Conservation (phyloP, 495 filamentous ascomycete species). For the Penicillium verhagenii region DNA sequence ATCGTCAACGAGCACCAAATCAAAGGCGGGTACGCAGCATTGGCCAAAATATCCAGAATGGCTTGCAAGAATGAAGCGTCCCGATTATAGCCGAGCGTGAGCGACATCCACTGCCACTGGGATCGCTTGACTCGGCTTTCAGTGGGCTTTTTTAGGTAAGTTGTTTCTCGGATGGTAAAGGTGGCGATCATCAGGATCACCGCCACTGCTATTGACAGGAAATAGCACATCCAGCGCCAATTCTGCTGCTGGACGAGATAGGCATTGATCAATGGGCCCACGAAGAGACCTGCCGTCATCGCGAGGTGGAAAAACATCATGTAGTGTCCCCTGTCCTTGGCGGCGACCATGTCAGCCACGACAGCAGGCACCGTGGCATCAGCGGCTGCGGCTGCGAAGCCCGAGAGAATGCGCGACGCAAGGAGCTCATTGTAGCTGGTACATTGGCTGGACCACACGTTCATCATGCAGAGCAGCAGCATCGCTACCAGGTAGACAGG, state of each 20-base stretch:
- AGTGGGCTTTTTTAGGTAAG: constrained; percentile 10
- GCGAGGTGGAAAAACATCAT: constrained; percentile 38
- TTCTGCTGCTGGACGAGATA: constrained; percentile 28
- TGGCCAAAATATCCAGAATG: constrained; percentile 21
- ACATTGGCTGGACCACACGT: constrained; percentile 28
- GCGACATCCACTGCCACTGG: constrained; percentile 25
- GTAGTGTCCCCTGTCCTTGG: constrained; percentile 34
- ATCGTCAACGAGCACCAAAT: constrained; percentile 32
- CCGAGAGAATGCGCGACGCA: constrained; percentile 29
- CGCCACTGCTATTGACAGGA: constrained; percentile 24
- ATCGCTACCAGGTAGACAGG: constrained; percentile 32
- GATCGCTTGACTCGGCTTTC: constrained; percentile 9
- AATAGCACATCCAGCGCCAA: constrained; percentile 38
- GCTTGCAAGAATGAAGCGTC: constrained; percentile 28
- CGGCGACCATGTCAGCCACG: constrained; percentile 30
- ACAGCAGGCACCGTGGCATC: constrained; percentile 35
- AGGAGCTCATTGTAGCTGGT: constrained; percentile 28
- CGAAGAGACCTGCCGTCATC: constrained; percentile 28
- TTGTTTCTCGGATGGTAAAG: constrained; percentile 31
- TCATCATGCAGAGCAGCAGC: constrained; percentile 26
- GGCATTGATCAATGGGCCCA: constrained; percentile 35
- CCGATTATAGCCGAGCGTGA: constrained; percentile 23
- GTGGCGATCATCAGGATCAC: constrained; percentile 18
- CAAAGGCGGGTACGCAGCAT: constrained; percentile 28
- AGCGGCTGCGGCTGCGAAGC: constrained; percentile 28